Percentiles rank a stretch among this genome's conserved stretches.
phyloP scores from a whole-genome alignment of 2,329 filamentous ascomycete genomes.

The Fusarium napiforme region DNA sequence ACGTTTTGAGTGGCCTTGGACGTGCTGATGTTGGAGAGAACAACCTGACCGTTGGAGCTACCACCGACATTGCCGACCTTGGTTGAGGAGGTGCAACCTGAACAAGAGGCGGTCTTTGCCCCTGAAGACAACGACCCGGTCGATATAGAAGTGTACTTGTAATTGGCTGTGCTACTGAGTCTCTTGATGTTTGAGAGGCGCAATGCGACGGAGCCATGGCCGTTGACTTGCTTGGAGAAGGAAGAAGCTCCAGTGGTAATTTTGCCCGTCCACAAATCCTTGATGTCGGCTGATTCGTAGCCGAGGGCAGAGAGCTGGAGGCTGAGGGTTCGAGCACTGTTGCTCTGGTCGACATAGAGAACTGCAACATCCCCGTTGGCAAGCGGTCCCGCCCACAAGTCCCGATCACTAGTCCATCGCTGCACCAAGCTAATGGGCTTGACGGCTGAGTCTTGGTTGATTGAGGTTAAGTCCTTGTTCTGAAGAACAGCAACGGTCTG shows the following conservation, averaged over 20 bases:
- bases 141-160: neutral
- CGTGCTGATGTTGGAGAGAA: neutral
- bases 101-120: neutral
- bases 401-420: neutral
- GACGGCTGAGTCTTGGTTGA: neutral
- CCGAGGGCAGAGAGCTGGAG: neutral
- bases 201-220: neutral
- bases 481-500: neutral
- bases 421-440: neutral
- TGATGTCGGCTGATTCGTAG: neutral
- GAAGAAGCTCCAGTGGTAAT: neutral
- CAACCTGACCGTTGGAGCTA: neutral
- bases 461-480: neutral
- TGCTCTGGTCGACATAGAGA: neutral
- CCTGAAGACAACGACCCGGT: neutral
- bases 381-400: conserved; percentile 1
- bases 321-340: neutral
- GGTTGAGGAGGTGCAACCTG: neutral
- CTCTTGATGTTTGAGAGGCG: neutral
- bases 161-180: neutral
- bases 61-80: neutral
- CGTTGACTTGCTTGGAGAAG: neutral
- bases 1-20: neutral
- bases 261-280: neutral
- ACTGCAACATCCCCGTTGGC: neutral